These are phyloP conservation scores for Herpetomonas muscarum DNA, from an alignment of 208 protist genomes.

Conservation along the genomic window DNA sequence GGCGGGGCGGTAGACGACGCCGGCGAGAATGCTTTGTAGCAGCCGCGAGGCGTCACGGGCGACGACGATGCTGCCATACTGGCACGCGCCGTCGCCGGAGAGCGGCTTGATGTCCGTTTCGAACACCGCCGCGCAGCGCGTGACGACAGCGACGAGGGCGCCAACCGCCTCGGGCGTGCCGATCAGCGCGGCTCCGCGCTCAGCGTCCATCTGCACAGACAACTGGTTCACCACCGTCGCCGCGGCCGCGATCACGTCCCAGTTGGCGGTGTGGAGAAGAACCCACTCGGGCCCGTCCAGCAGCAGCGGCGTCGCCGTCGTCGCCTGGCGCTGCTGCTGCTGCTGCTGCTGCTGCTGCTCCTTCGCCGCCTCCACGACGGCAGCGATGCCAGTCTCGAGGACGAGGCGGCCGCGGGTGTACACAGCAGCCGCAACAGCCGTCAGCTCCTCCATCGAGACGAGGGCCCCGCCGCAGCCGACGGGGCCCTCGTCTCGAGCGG, in stretches of 20 bases:
- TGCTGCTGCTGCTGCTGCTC: conserved; percentile 10
- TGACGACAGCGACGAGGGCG: neutral
- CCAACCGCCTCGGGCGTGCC: neutral
- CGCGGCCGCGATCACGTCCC: conserved; percentile 48
- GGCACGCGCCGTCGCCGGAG: conserved; percentile 9
- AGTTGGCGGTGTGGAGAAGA: conserved; percentile 31
- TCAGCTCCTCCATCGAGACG: too few species aligned
- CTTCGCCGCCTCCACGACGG: too few species aligned
- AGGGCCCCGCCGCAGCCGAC: too few species aligned
- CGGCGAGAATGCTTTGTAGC: conserved; percentile 51
- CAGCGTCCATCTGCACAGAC: conserved; percentile 8
- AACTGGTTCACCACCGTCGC: conserved; percentile 22
- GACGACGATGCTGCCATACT: conserved; percentile 26
- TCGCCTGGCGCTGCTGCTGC: conserved; percentile 17
- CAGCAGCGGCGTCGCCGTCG: neutral
- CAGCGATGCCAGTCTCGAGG: too few species aligned
- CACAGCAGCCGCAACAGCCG: too few species aligned
- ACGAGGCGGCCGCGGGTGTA: too few species aligned
- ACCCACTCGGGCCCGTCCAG: conserved; percentile 12
- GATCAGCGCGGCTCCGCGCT: neutral
- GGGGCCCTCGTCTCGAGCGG: too few species aligned
- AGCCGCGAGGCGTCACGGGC: conserved; percentile 48
- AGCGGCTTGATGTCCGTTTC: neutral
- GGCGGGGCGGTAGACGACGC: conserved; percentile 8
- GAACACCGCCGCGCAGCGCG: neutral